Base-by-base conservation (phyloP, 2,329 filamentous ascomycete species). In the Fusarium fujikuroi region DNA sequence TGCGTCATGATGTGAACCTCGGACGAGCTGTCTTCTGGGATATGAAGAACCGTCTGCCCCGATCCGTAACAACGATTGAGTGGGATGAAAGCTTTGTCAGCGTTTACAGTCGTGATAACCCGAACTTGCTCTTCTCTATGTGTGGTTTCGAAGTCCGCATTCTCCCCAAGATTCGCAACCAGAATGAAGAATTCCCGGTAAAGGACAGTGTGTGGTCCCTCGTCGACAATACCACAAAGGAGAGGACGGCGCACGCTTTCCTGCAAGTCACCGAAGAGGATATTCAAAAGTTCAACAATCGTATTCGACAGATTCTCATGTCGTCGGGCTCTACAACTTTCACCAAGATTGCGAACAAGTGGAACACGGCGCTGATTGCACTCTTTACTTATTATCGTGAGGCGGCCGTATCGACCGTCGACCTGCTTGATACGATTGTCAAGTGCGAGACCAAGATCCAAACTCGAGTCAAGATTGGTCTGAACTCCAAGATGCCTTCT, bases 391-490 rank as follows among this genome's bases (percentile, higher is more conserved):
- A 99, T 83, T 99, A 99, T 81, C 94, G 96, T 81, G 96, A 99
- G 81, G 96, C 96, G 53, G 96, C 96, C 21, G 95, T 98, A 3
- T 97, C 95, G 2, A 99, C 97, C 0, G 94, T 98, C 69, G 93
- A 94, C 70, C 87, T 99, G 9, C 88, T 99, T 7, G 96, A 99
- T 80, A 98, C 95, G 0, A 99, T 99, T 76, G 96, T 99, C 81
- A 99, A 99, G 84, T 99, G 96, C 77, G 96, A 99, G 84, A 99
- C 97, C 19, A 99, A 99, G 87, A 99, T 99, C 60, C 96, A 99
- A 84, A 99, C 96, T 9, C 91, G 96, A 80, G 96, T 99, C 78
- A 99, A 99, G 88, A 99, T 99, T 77, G 96, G 96, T 5, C 84
- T 99, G 69, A 99, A 99, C 84, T 98, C 95, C 9, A 99, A 99